Conservation (phyloP, 352 stramenopile species). For the Phytophthora citrophthora region DNA sequence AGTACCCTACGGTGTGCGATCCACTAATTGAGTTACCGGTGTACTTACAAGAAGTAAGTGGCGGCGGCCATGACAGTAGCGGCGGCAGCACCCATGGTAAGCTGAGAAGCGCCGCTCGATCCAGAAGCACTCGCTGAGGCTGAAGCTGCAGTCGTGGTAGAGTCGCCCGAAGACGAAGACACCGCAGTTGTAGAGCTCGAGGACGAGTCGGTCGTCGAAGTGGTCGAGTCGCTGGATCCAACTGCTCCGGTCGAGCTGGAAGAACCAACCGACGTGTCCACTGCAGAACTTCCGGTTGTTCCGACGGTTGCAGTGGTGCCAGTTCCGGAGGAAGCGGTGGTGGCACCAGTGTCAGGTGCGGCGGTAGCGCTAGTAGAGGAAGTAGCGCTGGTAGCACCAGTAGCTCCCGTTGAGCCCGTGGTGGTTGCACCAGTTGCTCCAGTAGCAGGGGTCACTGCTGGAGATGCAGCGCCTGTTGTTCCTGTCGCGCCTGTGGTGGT, state of each 20-base stretch:
- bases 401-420: constrained; percentile 4
- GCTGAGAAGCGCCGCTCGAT: constrained; percentile 25
- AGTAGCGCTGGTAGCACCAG: not conserved
- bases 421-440: not conserved
- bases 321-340: constrained; percentile 6
- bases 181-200: not conserved
- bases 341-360: not conserved
- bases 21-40: too few relatives aligned
- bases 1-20: too few relatives aligned
- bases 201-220: constrained; percentile 15
- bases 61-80: constrained; percentile 13
- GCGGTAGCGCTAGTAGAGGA: not conserved
- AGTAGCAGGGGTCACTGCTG: constrained; percentile 16
- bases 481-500: constrained; percentile 2
- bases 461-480: constrained; percentile 2
- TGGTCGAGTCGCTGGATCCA: constrained; percentile 1
- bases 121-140: constrained; percentile 19
- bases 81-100: constrained; percentile 19
- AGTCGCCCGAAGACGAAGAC: constrained; percentile 16
- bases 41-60: constrained; percentile 33
- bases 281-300: not conserved
- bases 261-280: constrained; percentile 15
- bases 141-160: constrained; percentile 1
- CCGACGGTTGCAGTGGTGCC: constrained; percentile 8
- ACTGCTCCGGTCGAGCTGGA: constrained; percentile 1